Percentiles rank a stretch among this genome's conserved stretches.
These are phyloP conservation scores for Daldinia sp. DNA, from an alignment of 2,329 filamentous ascomycete genomes.

Conservation along the genomic window DNA sequence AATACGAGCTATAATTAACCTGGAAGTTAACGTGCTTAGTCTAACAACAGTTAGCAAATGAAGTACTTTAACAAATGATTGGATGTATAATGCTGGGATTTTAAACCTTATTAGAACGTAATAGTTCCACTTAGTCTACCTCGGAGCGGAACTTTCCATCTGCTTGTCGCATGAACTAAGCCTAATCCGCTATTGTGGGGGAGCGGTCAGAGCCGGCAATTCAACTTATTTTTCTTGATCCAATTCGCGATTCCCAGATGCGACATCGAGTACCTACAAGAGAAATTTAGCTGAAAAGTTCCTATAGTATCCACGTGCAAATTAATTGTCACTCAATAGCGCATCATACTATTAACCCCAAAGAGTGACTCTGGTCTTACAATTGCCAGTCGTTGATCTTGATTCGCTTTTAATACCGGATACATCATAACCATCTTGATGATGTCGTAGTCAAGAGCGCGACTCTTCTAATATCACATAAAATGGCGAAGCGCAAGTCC, in stretches of 20 bases:
- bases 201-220: slow-evolving; percentile 45
- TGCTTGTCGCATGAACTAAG: slow-evolving; percentile 32
- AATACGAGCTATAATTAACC: too few species aligned
- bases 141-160: slow-evolving; percentile 1
- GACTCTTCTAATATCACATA: slow-evolving; percentile 16
- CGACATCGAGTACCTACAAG: background rate
- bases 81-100: background rate
- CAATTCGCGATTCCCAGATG: slow-evolving; percentile 19
- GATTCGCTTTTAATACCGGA: background rate
- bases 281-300: background rate
- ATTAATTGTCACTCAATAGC: background rate
- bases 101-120: slow-evolving; percentile 11
- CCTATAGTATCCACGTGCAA: background rate
- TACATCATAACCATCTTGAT: slow-evolving; percentile 11
- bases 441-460: slow-evolving; percentile 36
- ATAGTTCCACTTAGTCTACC: background rate
- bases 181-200: slow-evolving; percentile 19
- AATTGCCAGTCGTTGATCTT: background rate
- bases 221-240: slow-evolving; percentile 32
- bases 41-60: too few species aligned
- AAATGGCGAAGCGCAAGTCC: slow-evolving; percentile 51
- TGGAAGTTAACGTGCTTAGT: too few species aligned
- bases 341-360: background rate
- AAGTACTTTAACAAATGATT: background rate
- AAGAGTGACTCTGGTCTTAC: background rate